Conservation (phyloP, 2,329 filamentous ascomycete genomes). For the Leptographium lundbergii region DNA sequence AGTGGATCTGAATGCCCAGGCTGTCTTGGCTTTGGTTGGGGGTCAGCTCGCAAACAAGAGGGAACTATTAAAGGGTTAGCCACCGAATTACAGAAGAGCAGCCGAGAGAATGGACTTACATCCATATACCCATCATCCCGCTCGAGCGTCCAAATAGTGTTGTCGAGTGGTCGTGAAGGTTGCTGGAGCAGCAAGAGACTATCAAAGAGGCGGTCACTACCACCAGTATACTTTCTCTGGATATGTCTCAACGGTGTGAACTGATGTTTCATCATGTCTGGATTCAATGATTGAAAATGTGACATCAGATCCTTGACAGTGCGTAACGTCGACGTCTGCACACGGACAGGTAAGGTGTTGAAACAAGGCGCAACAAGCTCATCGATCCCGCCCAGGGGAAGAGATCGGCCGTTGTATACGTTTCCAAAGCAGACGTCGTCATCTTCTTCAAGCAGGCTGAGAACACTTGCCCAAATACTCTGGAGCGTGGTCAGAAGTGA, state of each 20-base stretch:
- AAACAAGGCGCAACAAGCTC: conserved; percentile 79
- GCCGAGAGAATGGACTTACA: conserved; percentile 23
- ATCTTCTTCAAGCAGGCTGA: conserved; percentile 41
- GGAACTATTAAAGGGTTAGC: conserved; percentile 30
- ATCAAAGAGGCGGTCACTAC: conserved; percentile 54
- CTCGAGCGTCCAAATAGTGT: conserved; percentile 40
- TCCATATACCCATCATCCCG: conserved; percentile 55
- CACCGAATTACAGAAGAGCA: background rate
- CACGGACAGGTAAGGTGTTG: conserved; percentile 69
- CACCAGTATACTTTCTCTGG: conserved; percentile 36
- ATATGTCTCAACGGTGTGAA: conserved; percentile 63
- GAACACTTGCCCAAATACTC: conserved; percentile 55
- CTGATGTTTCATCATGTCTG: conserved; percentile 52
- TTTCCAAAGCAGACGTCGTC: conserved; percentile 77
- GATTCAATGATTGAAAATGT: conserved; percentile 26
- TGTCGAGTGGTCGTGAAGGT: conserved; percentile 41
- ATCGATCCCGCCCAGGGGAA: conserved; percentile 53
- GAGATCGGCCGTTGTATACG: conserved; percentile 64
- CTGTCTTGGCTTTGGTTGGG: conserved; percentile 39
- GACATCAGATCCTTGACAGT: conserved; percentile 39
- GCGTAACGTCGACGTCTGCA: conserved; percentile 32
- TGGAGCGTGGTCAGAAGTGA: conserved; percentile 59
- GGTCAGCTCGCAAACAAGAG: conserved; percentile 63
- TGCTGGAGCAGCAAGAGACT: conserved; percentile 71
- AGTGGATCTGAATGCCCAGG: conserved; percentile 50